Evolutionary conservation across 208 protist genomes (phyloP), one percentile per base, ranked within the genome.

Genomic region (Crithidia brevicula): DNA sequence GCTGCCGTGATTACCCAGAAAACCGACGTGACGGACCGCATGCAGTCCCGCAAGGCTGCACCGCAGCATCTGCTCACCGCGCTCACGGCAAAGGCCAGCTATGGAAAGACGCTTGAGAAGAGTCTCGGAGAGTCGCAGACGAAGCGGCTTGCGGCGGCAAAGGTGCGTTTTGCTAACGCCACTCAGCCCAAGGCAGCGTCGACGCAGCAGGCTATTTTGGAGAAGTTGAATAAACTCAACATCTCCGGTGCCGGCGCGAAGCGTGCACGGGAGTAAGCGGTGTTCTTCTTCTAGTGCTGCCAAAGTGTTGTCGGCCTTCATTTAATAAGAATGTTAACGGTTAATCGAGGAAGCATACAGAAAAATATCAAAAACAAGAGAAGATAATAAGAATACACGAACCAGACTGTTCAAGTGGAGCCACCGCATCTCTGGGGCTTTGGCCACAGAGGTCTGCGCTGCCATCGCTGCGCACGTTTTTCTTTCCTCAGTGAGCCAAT

Each of bases 141-240:
- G 28, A 83, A 81, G 58, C 85, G 81, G 54, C 81, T 96, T 31
- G 28, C 58, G 8, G 78, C 73, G 3, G 86, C 86, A 20, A 84
- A 75, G 64, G 76, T 83, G n/a, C 74, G 72, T 20, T 93, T 89
- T 69, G 72, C 68, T 30, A 90, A 86, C 30, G 70, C 74, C 0
- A 91, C 82, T 10, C 74, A 83, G 53, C 82, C 91, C n/a, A 86
- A 83, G 52, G 66, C 77, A 13, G 31, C 68, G 16, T 73, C 80
- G n/a, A 94, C 86, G 8, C 85, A 91, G 58, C 70, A 85, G 25
- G 65, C 65, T 11, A 79, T 94, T 60, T 38, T 81, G 51, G 85
- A 89, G 50, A 87, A 88, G 65, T 57, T 96, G n/a, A 71, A 79
- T 50, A 62, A 57, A 27, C 61, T 88, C 7, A 60, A 45, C 38